Conservation (phyloP, 106 monocot species). For the Xerophyta viscosa region DNA sequence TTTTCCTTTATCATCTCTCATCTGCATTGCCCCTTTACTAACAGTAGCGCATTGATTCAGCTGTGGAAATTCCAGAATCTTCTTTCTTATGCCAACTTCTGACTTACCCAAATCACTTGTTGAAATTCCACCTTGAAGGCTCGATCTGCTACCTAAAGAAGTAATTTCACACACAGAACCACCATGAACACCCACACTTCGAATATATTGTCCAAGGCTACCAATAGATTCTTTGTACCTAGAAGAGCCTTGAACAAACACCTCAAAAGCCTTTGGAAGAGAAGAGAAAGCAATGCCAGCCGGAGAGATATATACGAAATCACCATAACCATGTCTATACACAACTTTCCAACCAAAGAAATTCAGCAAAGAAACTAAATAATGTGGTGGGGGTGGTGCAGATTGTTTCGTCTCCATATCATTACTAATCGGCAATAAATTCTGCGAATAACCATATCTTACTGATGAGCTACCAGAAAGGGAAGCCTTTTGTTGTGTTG, state of each 20-base stretch:
- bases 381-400: slow-evolving; percentile 33
- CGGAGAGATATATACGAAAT: slow-evolving; percentile 37
- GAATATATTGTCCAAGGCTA: not conserved
- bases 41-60: not conserved
- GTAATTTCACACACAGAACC: not conserved
- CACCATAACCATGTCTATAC: slow-evolving; percentile 7
- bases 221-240: slow-evolving; percentile 21
- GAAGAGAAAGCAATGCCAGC: slow-evolving; percentile 32
- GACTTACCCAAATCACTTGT: not conserved
- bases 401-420: too few species aligned
- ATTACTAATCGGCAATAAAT: too few species aligned
- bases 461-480: not conserved
- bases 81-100: not conserved
- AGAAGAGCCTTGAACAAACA: slow-evolving; percentile 41
- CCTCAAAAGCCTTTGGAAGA: slow-evolving; percentile 38
- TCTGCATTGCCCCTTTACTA: not conserved
- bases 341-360: slow-evolving; percentile 49
- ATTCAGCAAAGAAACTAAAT: slow-evolving; percentile 36
- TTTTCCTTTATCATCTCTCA: not conserved
- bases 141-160: not conserved
- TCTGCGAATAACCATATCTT: too few species aligned
- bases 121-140: not conserved
- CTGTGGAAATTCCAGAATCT: not conserved
- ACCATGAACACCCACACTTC: slow-evolving; percentile 2
- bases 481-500: slow-evolving; percentile 1